Percentiles rank a stretch among this genome's conserved stretches.
These are phyloP conservation scores for Cordyceps javanica DNA, from an alignment of 2,329 filamentous ascomycete genomes.

Conservation along the genomic window DNA sequence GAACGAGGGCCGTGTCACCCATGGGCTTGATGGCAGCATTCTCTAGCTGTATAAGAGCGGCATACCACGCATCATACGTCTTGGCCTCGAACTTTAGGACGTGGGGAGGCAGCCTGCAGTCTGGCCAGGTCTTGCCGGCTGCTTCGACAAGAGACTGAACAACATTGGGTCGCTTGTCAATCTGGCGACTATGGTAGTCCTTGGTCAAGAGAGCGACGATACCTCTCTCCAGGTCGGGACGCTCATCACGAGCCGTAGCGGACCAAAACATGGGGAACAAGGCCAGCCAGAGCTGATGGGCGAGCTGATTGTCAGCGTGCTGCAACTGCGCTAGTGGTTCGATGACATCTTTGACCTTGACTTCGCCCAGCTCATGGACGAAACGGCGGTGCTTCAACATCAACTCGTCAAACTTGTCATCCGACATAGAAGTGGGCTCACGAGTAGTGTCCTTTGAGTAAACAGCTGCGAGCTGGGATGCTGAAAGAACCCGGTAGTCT, in stretches of 20 bases:
- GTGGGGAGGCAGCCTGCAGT: slow-evolving; percentile 90
- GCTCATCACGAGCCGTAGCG: slow-evolving; percentile 77
- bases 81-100: slow-evolving; percentile 92
- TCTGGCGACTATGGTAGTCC: slow-evolving; percentile 89
- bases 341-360: slow-evolving; percentile 81
- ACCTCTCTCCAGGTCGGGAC: slow-evolving; percentile 82
- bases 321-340: slow-evolving; percentile 90
- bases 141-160: slow-evolving; percentile 88
- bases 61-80: slow-evolving; percentile 96
- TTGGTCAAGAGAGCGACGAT: slow-evolving; percentile 88
- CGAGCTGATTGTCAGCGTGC: slow-evolving; percentile 74
- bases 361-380: slow-evolving; percentile 72
- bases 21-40: slow-evolving; percentile 79
- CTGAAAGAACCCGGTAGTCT: slow-evolving; percentile 73
- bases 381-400: slow-evolving; percentile 78
- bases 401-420: slow-evolving; percentile 76
- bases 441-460: slow-evolving; percentile 66
- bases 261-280: slow-evolving; percentile 95
- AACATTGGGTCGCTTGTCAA: slow-evolving; percentile 93
- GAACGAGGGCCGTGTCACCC: slow-evolving; percentile 73
- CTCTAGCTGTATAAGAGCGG: slow-evolving; percentile 84
- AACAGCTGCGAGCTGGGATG: slow-evolving; percentile 65
- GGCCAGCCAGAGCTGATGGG: slow-evolving; percentile 84
- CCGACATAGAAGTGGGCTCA: slow-evolving; percentile 63
- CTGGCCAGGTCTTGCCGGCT: slow-evolving; percentile 74